phyloP scores from a whole-genome alignment of 2,329 filamentous ascomycete species.

The Fusarium fracticaudum region DNA sequence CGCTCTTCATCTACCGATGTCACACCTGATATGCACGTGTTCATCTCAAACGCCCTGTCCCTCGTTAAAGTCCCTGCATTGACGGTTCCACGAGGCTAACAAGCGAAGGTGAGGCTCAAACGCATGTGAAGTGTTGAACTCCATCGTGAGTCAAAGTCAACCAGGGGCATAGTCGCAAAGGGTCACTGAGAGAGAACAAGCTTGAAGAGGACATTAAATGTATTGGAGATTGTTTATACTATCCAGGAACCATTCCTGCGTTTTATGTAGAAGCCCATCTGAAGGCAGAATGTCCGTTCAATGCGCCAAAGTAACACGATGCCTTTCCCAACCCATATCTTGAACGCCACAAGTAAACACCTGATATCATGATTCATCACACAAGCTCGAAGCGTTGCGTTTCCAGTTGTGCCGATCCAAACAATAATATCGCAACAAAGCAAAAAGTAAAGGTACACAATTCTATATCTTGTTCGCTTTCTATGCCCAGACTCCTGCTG shows the following conservation, averaged over 20 bases:
- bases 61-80: slow-evolving; percentile 15
- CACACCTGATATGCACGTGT: slow-evolving; percentile 27
- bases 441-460: neutral
- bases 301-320: slow-evolving; percentile 30
- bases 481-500: slow-evolving; percentile 42
- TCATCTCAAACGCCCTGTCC: neutral
- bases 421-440: slow-evolving; percentile 18
- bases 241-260: slow-evolving; percentile 26
- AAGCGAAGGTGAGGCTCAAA: slow-evolving; percentile 4
- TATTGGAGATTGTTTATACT: slow-evolving; percentile 41
- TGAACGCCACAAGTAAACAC: slow-evolving; percentile 37
- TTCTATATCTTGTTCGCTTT: neutral
- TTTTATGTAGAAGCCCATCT: slow-evolving; percentile 25
- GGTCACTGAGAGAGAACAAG: neutral
- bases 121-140: neutral
- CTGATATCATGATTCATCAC: slow-evolving; percentile 43
- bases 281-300: slow-evolving; percentile 16
- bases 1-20: slow-evolving; percentile 7
- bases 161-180: neutral
- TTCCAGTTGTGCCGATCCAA: slow-evolving; percentile 17
- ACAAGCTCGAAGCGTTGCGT: slow-evolving; percentile 28
- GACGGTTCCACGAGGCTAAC: slow-evolving; percentile 6
- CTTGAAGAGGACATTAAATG: slow-evolving; percentile 28
- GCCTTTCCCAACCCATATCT: slow-evolving; percentile 16
- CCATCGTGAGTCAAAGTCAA: neutral